A percentile compares a stretch with the other conserved stretches of the same genome.
Conservation (phyloP, 257 asterid genomes). For the Gardenia jasminoides region DNA sequence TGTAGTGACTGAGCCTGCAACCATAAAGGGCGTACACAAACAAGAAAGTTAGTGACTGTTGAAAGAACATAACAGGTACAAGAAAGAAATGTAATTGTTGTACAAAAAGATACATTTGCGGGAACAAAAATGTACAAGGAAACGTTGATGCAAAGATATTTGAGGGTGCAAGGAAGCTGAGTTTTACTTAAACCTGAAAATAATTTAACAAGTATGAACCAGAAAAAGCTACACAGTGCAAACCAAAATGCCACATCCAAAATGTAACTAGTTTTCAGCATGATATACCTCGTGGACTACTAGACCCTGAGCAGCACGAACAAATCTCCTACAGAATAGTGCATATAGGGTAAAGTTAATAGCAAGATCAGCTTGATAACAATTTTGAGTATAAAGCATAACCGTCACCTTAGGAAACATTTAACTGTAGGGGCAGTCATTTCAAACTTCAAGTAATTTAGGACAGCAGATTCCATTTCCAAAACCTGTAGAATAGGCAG, state of each 20-base stretch:
- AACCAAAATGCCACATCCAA: neutral
- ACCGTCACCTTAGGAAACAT: conserved; percentile 74
- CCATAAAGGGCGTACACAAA: neutral
- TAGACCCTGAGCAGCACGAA: conserved; percentile 78
- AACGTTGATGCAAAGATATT: neutral
- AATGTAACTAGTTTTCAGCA: neutral
- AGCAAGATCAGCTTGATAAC: neutral
- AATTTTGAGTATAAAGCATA: neutral
- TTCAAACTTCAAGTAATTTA: conserved; percentile 80
- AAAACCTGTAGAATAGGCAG: conserved; percentile 47
- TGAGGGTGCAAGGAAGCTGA: neutral
- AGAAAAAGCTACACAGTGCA: too few relatives aligned
- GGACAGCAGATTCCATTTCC: conserved; percentile 79
- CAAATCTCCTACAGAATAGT: conserved; percentile 60
- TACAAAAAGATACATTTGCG: neutral
- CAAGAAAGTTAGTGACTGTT: neutral
- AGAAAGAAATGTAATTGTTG: neutral
- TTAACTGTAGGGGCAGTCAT: conserved; percentile 83
- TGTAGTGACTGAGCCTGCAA: conserved; percentile 52
- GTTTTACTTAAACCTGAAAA: neutral
- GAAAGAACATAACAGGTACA: neutral
- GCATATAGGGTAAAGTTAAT: conserved; percentile 7
- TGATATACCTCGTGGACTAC: conserved; percentile 55
- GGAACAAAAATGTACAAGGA: neutral
- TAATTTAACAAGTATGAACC: neutral